Conservation (phyloP, 352 stramenopile species). For the Phytophthora melonis region DNA sequence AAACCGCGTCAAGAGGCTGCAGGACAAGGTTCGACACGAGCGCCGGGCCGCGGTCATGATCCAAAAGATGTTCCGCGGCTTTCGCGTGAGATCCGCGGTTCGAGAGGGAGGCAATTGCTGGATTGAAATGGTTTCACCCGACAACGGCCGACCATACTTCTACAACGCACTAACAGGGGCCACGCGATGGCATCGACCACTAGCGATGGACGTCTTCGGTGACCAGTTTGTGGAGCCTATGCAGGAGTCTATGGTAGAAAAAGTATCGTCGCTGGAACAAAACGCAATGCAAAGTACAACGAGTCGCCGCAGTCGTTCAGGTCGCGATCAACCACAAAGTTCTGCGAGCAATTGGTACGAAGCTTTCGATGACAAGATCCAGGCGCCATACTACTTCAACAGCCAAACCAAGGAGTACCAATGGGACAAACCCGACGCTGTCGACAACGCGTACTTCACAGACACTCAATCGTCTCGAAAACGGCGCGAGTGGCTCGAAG, state of each 20-base stretch:
- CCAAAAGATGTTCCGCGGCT: slow-evolving; percentile 84
- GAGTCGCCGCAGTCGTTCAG: not conserved
- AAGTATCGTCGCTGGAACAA: not conserved
- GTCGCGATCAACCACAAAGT: not conserved
- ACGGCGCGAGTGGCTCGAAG: slow-evolving; percentile 55
- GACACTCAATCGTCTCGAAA: slow-evolving; percentile 54
- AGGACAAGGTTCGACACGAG: slow-evolving; percentile 76
- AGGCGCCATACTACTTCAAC: slow-evolving; percentile 84
- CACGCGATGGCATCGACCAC: slow-evolving; percentile 62
- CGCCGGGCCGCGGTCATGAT: slow-evolving; percentile 73
- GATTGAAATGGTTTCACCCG: slow-evolving; percentile 58
- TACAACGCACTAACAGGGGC: slow-evolving; percentile 87
- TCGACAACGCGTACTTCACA: slow-evolving; percentile 47
- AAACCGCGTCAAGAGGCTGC: slow-evolving; percentile 68
- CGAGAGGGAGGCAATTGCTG: slow-evolving; percentile 83
- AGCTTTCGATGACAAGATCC: slow-evolving; percentile 75
- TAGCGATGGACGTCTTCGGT: slow-evolving; percentile 83
- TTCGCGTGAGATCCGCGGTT: slow-evolving; percentile 73
- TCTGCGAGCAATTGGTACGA: slow-evolving; percentile 69
- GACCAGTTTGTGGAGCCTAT: slow-evolving; percentile 62
- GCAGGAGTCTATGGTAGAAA: not conserved
- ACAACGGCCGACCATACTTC: slow-evolving; percentile 61
- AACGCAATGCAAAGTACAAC: slow-evolving; percentile 1
- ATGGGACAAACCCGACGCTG: slow-evolving; percentile 64
- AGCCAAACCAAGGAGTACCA: slow-evolving; percentile 73